phyloP scores from a whole-genome alignment of 2,329 filamentous ascomycete genomes.

The Nothopassalora personata region DNA sequence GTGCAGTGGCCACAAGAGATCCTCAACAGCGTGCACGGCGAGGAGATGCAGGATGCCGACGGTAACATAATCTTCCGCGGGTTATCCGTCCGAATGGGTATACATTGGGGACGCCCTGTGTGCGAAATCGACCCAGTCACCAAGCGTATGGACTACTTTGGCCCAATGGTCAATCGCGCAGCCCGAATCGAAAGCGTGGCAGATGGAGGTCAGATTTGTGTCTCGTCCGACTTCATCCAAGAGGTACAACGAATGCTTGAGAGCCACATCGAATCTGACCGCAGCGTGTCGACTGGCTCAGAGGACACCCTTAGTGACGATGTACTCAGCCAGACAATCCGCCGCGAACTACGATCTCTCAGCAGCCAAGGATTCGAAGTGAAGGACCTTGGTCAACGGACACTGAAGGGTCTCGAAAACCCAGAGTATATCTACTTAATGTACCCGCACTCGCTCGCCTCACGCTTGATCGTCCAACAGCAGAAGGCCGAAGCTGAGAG shows the following conservation, averaged over 20 bases:
- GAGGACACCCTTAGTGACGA: conserved; percentile 76
- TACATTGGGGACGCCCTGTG: conserved; percentile 91
- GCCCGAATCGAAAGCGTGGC: conserved; percentile 90
- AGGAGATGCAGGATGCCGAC: conserved; percentile 75
- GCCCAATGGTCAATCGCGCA: conserved; percentile 97
- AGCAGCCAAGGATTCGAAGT: conserved; percentile 93
- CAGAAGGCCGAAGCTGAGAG: conserved; percentile 43
- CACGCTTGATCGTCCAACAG: conserved; percentile 68
- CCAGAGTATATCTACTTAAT: conserved; percentile 93
- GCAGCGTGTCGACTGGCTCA: conserved; percentile 60
- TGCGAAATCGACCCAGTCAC: conserved; percentile 95
- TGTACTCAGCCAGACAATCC: conserved; percentile 66
- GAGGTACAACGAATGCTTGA: conserved; percentile 90
- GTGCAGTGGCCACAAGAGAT: conserved; percentile 93
- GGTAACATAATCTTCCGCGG: conserved; percentile 88
- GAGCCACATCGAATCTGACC: conserved; percentile 79
- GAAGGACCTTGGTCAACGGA: conserved; percentile 91
- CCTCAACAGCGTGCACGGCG: conserved; percentile 76
- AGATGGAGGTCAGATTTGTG: conserved; percentile 93
- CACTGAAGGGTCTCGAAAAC: conserved; percentile 95
- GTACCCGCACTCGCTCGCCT: conserved; percentile 82
- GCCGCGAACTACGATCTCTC: conserved; percentile 78
- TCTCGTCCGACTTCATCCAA: conserved; percentile 93
- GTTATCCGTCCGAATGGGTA: conserved; percentile 92
- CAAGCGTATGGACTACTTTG: conserved; percentile 98